These are phyloP conservation scores for Naganishia vishniacii DNA, from an alignment of 768 basidiomycete species.

Conservation along the genomic window DNA sequence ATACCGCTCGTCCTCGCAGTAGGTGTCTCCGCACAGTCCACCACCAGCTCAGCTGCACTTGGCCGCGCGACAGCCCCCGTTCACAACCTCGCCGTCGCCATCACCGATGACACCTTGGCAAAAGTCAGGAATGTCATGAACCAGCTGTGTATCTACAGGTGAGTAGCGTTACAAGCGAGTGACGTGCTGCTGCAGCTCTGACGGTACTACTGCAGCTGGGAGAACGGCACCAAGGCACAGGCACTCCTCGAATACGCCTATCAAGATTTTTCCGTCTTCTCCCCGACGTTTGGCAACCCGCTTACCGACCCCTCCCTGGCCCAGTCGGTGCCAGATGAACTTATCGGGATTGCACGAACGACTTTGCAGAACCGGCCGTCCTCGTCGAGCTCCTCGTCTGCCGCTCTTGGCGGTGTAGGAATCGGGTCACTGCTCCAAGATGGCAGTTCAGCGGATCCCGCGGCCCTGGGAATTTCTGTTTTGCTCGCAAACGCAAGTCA, in stretches of 20 bases:
- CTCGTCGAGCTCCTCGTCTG: conserved; percentile 8
- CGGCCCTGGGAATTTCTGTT: conserved; percentile 42
- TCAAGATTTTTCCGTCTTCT: conserved; percentile 38
- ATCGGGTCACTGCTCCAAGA: conserved; percentile 36
- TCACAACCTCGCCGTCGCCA: conserved; percentile 1
- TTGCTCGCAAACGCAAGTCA: conserved; percentile 36
- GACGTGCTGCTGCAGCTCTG: too few relatives aligned
- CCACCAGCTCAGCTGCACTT: background rate
- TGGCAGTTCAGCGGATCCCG: conserved; percentile 45
- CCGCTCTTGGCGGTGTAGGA: conserved; percentile 6
- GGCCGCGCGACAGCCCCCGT: conserved; percentile 1
- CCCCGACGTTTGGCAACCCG: conserved; percentile 19
- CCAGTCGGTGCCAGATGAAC: conserved; percentile 23
- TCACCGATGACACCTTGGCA: conserved; percentile 29
- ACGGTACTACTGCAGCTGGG: conserved; percentile 19
- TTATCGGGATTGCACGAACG: conserved; percentile 38
- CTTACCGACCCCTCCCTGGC: conserved; percentile 27
- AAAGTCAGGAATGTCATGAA: conserved; percentile 43
- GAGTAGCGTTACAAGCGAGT: too few relatives aligned
- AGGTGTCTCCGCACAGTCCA: background rate
- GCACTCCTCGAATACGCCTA: conserved; percentile 43
- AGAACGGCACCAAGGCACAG: conserved; percentile 37
- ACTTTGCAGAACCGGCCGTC: conserved; percentile 41
- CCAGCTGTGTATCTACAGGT: conserved; percentile 34
- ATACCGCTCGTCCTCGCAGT: background rate